Conservation (phyloP, 2,329 filamentous ascomycete species). For the Colletotrichum sp. region DNA sequence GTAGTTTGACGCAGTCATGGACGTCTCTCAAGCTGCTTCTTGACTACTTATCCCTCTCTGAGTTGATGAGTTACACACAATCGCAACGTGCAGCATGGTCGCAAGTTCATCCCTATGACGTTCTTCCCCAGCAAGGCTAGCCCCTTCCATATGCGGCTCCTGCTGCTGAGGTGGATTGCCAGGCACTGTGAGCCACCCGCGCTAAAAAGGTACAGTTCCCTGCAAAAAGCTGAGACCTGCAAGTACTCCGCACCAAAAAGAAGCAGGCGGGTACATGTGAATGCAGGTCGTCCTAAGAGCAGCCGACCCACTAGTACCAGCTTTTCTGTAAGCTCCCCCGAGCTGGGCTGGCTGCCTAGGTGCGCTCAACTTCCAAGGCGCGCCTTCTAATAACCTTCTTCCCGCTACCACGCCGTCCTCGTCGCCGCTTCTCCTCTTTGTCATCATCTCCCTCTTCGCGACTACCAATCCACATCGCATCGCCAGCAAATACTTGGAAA, state of each 20-base stretch:
- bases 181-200: not conserved
- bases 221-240: not conserved
- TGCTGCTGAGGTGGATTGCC: not conserved
- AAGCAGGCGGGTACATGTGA: not conserved
- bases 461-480: not conserved
- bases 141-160: not conserved
- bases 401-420: not conserved
- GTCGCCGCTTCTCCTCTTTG: not conserved
- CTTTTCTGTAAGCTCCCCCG: conserved; percentile 17
- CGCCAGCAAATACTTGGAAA: not conserved
- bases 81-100: not conserved
- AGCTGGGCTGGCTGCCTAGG: not conserved
- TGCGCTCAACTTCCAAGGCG: not conserved
- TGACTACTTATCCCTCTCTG: not conserved
- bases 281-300: not conserved
- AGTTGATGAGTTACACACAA: not conserved
- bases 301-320: not conserved
- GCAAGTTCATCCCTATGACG: conserved; percentile 1
- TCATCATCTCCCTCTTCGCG: not conserved
- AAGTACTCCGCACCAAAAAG: not conserved
- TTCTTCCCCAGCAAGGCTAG: not conserved
- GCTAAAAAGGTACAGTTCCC: not conserved
- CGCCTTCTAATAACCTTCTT: conserved; percentile 10
- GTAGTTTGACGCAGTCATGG: not conserved
- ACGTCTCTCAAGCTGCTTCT: not conserved